Evolutionary conservation across 257 asterid genomes (phyloP).

Genomic region (Penstemon barbatus): DNA sequence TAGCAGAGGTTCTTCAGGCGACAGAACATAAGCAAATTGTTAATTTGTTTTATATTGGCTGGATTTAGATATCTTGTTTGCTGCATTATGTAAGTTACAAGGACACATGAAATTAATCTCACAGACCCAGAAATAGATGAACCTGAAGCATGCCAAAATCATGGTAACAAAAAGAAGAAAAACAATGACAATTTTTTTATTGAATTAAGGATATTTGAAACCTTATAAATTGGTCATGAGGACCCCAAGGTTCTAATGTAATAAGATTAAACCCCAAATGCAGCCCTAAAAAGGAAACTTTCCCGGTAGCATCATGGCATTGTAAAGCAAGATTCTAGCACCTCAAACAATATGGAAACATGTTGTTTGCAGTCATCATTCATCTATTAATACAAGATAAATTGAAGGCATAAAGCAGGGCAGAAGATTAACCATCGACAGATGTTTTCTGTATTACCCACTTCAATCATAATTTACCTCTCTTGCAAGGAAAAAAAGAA

Average conservation of each 20-base stretch:
- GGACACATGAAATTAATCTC: constrained; percentile 1
- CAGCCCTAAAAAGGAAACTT: constrained; percentile 14
- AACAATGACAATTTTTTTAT: neutral
- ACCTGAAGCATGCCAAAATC: neutral
- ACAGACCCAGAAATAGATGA: neutral
- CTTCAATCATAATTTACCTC: neutral
- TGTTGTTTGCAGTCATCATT: neutral
- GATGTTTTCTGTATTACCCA: constrained; percentile 1
- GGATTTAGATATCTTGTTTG: constrained; percentile 6
- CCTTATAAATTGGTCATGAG: neutral
- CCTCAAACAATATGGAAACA: constrained; percentile 7
- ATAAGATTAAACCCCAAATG: neutral
- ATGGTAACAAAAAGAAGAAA: neutral
- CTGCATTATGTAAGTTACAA: neutral
- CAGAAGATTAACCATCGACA: neutral
- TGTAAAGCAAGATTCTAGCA: neutral
- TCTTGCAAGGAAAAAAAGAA: neutral
- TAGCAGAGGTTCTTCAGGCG: neutral
- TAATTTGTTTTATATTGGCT: neutral
- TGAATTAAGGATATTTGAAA: neutral
- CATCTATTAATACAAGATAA: neutral
- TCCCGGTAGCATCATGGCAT: neutral
- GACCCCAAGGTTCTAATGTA: neutral
- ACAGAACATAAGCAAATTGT: neutral
- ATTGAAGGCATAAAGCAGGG: neutral